These are phyloP conservation scores for Lactuca saligna DNA, from an alignment of 129 eudicot species.

Conservation along the genomic window DNA sequence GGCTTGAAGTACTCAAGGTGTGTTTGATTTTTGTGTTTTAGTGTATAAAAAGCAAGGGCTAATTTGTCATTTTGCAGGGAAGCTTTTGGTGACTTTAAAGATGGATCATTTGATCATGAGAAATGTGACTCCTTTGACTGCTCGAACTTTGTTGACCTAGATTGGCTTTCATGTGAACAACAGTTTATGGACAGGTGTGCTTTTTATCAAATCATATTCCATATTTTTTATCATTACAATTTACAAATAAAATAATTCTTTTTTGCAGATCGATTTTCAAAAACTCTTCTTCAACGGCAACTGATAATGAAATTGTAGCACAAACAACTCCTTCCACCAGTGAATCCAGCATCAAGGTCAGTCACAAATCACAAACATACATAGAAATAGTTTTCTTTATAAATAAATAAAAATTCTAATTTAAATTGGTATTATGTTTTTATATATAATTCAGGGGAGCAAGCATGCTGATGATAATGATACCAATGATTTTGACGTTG, in stretches of 20 bases:
- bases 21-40: background rate
- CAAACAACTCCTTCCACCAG: conserved; percentile 70
- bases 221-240: background rate
- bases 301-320: conserved; percentile 39
- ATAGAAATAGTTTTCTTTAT: background rate
- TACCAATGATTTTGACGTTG: conserved; percentile 36
- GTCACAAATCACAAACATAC: background rate
- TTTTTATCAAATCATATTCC: conserved; percentile 3
- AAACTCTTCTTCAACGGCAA: conserved; percentile 51
- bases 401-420: background rate
- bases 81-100: conserved; percentile 53
- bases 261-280: conserved; percentile 47
- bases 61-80: conserved; percentile 30
- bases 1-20: conserved; percentile 62
- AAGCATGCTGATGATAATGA: conserved; percentile 49
- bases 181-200: conserved; percentile 61
- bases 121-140: conserved; percentile 49
- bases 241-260: background rate
- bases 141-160: conserved; percentile 86
- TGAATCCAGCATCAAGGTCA: conserved; percentile 67
- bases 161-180: conserved; percentile 72
- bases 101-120: conserved; percentile 46
- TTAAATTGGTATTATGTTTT: background rate
- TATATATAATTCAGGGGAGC: conserved; percentile 48
- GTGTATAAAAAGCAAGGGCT: background rate